Base-by-base conservation (phyloP, 331 rosid species). In the Spiraea crenata region DNA sequence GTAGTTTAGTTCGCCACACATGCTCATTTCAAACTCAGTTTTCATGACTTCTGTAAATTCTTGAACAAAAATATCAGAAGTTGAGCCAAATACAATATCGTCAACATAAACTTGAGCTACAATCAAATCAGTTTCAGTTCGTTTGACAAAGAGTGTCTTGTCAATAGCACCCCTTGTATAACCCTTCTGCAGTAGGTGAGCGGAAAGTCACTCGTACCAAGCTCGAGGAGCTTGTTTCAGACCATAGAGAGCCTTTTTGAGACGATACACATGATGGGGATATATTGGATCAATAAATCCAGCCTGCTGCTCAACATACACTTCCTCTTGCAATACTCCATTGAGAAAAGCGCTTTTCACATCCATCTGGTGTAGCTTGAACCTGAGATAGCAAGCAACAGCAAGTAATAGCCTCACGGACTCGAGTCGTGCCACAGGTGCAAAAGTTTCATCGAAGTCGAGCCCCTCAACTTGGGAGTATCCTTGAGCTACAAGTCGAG, bases 101-200 rank as follows among this genome's bases (percentile, higher is more conserved):
- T 66, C 72, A 9, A 67, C 57, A 67, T 47, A 67, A 11, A 67
- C 50, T n/a, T 54, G 48, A 2, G 51, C 49, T 14, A 17, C 34
- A 9, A 69, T 9, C 0, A 69, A 9, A 13, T 51, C 63, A n/a
- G 1, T 0, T 7, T 10, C 5, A 6, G 10, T 17, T 15, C 15
- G 35, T 42, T 58, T 71, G 3, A 59, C 13, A 9, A 58, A 71
- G 34, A 71, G 37, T 0, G 35, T 71, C 38, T 59, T 71, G 40
- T 71, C 20, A 46, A 59, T 51, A 16, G 6, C 10, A 6, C 37
- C 39, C 9, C 57, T 41, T 1, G 40, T 6, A 20, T 57, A 71
- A 1, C 15, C 67, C 2, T 71, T 71, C 0, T 34, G 7, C 0
- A 34, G 3, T 0, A 57, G 5, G 4, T 54, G 42, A 7, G 35